Base-by-base conservation (phyloP, 441 rosid species). In the Pelargonium citronellum region DNA sequence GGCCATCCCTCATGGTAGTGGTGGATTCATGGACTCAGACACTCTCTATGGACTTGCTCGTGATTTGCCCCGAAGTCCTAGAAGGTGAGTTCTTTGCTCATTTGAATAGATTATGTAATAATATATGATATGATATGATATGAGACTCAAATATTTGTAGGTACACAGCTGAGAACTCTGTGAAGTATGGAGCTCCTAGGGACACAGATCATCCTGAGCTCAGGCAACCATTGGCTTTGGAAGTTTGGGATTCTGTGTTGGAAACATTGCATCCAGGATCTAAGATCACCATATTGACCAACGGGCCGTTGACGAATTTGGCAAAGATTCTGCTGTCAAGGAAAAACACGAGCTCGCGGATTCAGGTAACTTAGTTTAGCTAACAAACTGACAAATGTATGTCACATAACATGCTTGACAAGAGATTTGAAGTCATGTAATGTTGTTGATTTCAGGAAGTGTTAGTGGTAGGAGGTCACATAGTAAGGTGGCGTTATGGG, bases 11-110 rank as follows among this genome's bases (percentile, higher is more conserved):
- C 90, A 79, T 13, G 98, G 98, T 5, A 77, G 86, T 61, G 99
- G 97, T 1, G 95, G 97, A 30, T 81, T 91, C 74, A 70, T 94
- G 44, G 97, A 91, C 74, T 86, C 98, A 0, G 96, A 91, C 71
- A 91, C 96, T 57, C 92, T 91, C 60, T 94, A 83, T 11, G 98
- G 98, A n/a, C 81, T 94, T 63, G 92, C 94, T 19, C 86, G 94
- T 22, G 75, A 85, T 67, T 76, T 94, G 20, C 95, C 96, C 0
- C 81, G 88, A 78, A 85, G 98, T 66, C 96, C 96, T 27, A 81
- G 97, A 68, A 88, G 98, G 98, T 91, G 71, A 41, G 19, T 6
- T 15, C 17, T 55, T 5, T n/a, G 7, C 58, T 4, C 47, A 16
- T 15, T 65, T 66, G 53, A 65, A 63, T 8, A 30, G 39, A 4